Evolutionary conservation across 331 rosid species (phyloP), one percentile per base, ranked within the genome.

Genomic region (Dryas integrifolia): DNA sequence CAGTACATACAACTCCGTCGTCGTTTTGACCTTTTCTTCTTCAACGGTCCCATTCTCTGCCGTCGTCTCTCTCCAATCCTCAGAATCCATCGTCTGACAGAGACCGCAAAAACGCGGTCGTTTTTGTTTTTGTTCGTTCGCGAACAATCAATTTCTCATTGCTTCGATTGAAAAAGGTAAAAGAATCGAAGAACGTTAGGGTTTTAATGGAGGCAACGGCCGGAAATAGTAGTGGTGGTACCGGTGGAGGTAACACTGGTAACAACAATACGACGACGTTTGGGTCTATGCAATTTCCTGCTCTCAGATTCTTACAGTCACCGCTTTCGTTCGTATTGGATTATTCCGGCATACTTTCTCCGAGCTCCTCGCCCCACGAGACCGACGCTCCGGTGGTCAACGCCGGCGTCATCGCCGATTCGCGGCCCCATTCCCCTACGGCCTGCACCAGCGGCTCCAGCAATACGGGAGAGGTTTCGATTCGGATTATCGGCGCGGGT

Each of bases 271-370:
- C 48, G 65, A 41, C 64, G 70, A 30, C 67, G 64, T 71, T 79
- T 2, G 86, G 68, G 52, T 76, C 79, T 40, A 59, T 82, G 74
- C 84, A 63, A 3, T 69, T 86, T 18, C 90, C 96, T 16, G 79
- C 83, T 64, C 73, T 82, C 12, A 80, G 77, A 58, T 72, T 89
- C 26, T 81, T 86, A 48, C 85, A 68, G 67, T 84, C 87, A 41
- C 91, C 87, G 43, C 69, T 90, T 44, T 90, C 96, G 2, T 65
- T 90, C 69, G 58, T 83, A 14, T 35, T 89, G 58, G 93, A 87
- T 74, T 87, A 87, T 81, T 89, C 88, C 7, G 84, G 92, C 14
- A 77, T 88, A 79, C 87, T 88, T 3, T 77, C 79, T 6, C 39
- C 84, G n/a, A 61, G 74, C 51, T 69, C 86, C 11, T 18, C 70